Evolutionary conservation across 2,329 filamentous ascomycete genomes (phyloP), one percentile per base, ranked within the genome.

Genomic region (Ploettnerulaceae sp.): DNA sequence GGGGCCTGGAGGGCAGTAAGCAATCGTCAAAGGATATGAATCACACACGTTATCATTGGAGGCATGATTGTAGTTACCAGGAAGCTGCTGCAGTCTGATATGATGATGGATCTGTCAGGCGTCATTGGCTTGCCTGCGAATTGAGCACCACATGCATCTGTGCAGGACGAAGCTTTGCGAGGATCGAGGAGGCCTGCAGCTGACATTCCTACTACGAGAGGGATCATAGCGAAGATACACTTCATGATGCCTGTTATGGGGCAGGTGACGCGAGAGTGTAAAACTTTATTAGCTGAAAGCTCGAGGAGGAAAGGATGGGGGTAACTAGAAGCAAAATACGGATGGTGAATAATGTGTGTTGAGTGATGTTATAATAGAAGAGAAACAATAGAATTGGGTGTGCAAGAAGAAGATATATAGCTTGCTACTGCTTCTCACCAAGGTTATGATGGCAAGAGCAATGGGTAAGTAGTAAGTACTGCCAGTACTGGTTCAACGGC

Each of bases 171-270:
- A 25, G 39, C 11, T 20, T 42, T 42, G 28, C 29, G 39, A 25
- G 39, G 21, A 15, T 7, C 4, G n/a, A 42, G 21, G 7, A 17
- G 2, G 3, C 24, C 31, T 17, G 39, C 39, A 33, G 12, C 17
- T 11, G 39, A 32, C 8, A 42, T 5, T 42, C n/a, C 39, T 1
- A 42, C 1, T 1, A 42, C 12, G 14, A 42, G 12, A 3, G 18
- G 28, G 11, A 33, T 18, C 4, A 33, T 22, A 1, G 20, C 2
- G 9, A 17, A 8, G 20, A 25, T 15, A 18, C 20, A 42, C 39
- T 42, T 42, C 39, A 42, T 42, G 20, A 33, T 25, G 12, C 20
- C 18, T n/a, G n/a, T n/a, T n/a, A n/a, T n/a, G n/a, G n/a, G n/a
- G n/a, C n/a, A n/a, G n/a, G n/a, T n/a, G n/a, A n/a, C n/a, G n/a